Evolutionary conservation across 2,329 filamentous ascomycete genomes (phyloP), one percentile per base, ranked within the genome.

Genomic region (Colletotrichum horii): DNA sequence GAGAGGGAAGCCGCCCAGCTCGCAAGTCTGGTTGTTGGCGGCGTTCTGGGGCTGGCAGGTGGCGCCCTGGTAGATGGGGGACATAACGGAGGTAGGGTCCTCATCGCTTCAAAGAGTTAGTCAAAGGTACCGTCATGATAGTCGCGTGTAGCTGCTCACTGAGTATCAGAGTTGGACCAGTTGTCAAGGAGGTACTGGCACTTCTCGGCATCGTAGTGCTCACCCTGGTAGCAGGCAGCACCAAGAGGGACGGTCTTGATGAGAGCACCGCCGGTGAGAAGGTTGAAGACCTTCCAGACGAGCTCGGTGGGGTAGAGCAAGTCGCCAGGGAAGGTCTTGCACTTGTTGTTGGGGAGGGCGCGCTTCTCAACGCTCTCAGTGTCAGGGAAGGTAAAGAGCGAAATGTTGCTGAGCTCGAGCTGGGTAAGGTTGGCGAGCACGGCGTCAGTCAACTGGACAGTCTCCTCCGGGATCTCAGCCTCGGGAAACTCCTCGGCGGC

Each of bases 51-150:
- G 83, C 73, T 81, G 76, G 32, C 85, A 87, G 16, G 85, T 86
- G 7, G 80, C 78, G 7, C 85, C 85, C 77, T 86, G 79, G 75
- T 82, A 87, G 4, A 87, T 68, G 5, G 85, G 84, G 75, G 81
- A 86, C 83, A 86, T 86, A 62, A 84, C 78, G 2, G 85, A 86
- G 11, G 84, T 84, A 4, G 86, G 85, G 67, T 87, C 83, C 6
- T 79, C 70, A 15, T 81, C 80, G 73, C 84, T 85, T n/a, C 78
- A 24, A 64, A 32, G 70, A 34, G 36, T 71, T 8, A 66, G 60
- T 24, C 9, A 16, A 0, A 0, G 4, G 5, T 6, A 19, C 0
- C 2, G 22, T 8, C 8, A 58, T 58, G 4, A 6, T 58, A 16
- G 22, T 15, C 1, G 4, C 19, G 9, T 4, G 11, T 4, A 6